A percentile compares a stretch with the other conserved stretches of the same genome.
These are phyloP conservation scores for Ogataea thermomethanolica DNA, from an alignment of 805 yeast species.

Conservation along the genomic window DNA sequence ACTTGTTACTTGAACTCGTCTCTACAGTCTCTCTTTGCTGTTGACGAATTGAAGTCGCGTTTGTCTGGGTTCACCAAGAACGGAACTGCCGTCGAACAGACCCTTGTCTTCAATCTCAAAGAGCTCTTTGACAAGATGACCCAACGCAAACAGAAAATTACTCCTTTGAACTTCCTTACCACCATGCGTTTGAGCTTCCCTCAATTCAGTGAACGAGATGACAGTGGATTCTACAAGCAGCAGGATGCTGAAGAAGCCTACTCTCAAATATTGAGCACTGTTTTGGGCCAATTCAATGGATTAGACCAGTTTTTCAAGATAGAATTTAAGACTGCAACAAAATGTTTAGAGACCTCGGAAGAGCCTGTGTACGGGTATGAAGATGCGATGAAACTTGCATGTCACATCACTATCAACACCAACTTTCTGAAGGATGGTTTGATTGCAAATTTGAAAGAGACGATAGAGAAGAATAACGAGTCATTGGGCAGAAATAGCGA, in stretches of 20 bases:
- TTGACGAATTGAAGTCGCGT: constrained; percentile 40
- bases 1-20: constrained; percentile 77
- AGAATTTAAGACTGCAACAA: constrained; percentile 57
- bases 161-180: constrained; percentile 66
- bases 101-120: constrained; percentile 35
- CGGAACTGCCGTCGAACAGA: constrained; percentile 23
- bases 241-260: constrained; percentile 98
- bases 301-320: constrained; percentile 61
- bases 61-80: constrained; percentile 24
- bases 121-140: constrained; percentile 44
- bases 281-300: constrained; percentile 48
- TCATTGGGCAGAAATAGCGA: constrained; percentile 65
- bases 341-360: constrained; percentile 54
- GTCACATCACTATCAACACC: constrained; percentile 83
- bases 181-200: constrained; percentile 69
- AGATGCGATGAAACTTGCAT: constrained; percentile 68
- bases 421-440: constrained; percentile 89
- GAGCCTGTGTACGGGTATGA: constrained; percentile 45
- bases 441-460: constrained; percentile 67
- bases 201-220: constrained; percentile 81
- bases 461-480: constrained; percentile 74
- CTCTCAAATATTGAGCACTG: constrained; percentile 64
- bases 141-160: constrained; percentile 42
- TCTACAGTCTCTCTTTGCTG: constrained; percentile 50
- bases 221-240: constrained; percentile 75